These are phyloP conservation scores for Paraphaeosphaeria minitans DNA, from an alignment of 2,329 filamentous ascomycete species.

Conservation along the genomic window DNA sequence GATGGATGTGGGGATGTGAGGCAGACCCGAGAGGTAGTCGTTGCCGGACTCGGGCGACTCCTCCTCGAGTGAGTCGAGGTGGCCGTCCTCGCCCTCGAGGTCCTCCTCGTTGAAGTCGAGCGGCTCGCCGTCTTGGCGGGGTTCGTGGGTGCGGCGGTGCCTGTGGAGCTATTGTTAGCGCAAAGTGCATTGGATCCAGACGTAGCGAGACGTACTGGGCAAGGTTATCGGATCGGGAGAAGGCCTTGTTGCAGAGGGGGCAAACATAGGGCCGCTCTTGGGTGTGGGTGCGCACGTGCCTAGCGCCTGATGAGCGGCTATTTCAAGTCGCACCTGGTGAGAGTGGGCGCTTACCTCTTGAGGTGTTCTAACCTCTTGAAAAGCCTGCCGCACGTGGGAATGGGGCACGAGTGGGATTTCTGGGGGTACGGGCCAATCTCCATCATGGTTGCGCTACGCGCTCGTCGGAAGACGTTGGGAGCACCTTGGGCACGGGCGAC, in stretches of 20 bases:
- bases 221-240: constrained; percentile 97
- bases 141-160: constrained; percentile 82
- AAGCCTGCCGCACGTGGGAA: constrained; percentile 92
- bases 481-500: constrained; percentile 63
- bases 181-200: constrained; percentile 17
- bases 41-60: constrained; percentile 75
- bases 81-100: constrained; percentile 85
- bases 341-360: constrained; percentile 78
- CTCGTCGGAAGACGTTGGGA: constrained; percentile 81
- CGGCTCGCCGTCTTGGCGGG: constrained; percentile 66
- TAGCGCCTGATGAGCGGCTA: constrained; percentile 62
- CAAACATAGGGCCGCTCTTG: constrained; percentile 99
- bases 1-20: constrained; percentile 39
- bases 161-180: constrained; percentile 54
- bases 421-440: constrained; percentile 95
- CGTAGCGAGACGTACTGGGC: constrained; percentile 73
- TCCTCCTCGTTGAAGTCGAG: constrained; percentile 78
- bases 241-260: constrained; percentile 97
- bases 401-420: constrained; percentile 99
- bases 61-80: constrained; percentile 77
- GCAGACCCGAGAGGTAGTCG: constrained; percentile 56
- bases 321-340: constrained; percentile 45
- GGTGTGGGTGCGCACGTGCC: constrained; percentile 98
- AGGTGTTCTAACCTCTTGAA: constrained; percentile 99
- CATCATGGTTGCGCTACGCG: constrained; percentile 93